A percentile compares a stretch with the other conserved stretches of the same genome.
These are phyloP conservation scores for Arctostaphylos glauca DNA, from an alignment of 148 eudicot species.

Conservation along the genomic window DNA sequence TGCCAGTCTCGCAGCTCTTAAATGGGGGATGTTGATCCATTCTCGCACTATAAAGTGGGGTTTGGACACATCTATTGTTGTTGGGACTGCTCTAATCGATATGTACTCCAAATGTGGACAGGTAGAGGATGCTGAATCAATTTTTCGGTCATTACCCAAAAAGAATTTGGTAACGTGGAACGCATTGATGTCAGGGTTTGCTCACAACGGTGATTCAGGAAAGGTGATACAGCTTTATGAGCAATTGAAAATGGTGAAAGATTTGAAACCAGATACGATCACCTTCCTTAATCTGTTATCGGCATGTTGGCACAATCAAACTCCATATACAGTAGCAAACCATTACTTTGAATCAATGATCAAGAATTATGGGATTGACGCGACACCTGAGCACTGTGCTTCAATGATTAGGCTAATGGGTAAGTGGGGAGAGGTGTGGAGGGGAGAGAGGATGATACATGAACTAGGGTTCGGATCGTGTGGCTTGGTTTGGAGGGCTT, in stretches of 20 bases:
- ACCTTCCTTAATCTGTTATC: conserved; percentile 70
- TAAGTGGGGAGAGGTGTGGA: conserved; percentile 56
- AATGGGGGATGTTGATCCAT: conserved; percentile 63
- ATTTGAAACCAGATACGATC: conserved; percentile 57
- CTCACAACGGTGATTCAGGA: conserved; percentile 58
- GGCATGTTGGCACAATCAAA: conserved; percentile 63
- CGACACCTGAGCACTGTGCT: conserved; percentile 64
- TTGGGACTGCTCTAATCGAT: conserved; percentile 74
- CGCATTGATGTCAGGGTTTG: conserved; percentile 71
- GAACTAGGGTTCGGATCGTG: conserved; percentile 56
- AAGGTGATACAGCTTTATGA: conserved; percentile 59
- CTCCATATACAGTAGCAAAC: conserved; percentile 49
- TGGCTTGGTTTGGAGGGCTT: conserved; percentile 71
- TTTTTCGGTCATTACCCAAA: conserved; percentile 43
- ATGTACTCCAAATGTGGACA: conserved; percentile 84
- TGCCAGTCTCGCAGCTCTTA: conserved; percentile 51
- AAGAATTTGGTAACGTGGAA: conserved; percentile 86
- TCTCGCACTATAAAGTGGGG: conserved; percentile 50
- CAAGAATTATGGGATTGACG: conserved; percentile 43
- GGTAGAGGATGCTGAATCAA: conserved; percentile 41
- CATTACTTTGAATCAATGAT: conserved; percentile 52
- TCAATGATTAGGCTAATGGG: conserved; percentile 77
- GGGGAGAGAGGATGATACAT: conserved; percentile 63
- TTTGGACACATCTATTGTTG: conserved; percentile 43
- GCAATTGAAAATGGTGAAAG: conserved; percentile 38